phyloP scores from a whole-genome alignment of 371 early-diverging fungal species.

The Saksenaea vasiformis region DNA sequence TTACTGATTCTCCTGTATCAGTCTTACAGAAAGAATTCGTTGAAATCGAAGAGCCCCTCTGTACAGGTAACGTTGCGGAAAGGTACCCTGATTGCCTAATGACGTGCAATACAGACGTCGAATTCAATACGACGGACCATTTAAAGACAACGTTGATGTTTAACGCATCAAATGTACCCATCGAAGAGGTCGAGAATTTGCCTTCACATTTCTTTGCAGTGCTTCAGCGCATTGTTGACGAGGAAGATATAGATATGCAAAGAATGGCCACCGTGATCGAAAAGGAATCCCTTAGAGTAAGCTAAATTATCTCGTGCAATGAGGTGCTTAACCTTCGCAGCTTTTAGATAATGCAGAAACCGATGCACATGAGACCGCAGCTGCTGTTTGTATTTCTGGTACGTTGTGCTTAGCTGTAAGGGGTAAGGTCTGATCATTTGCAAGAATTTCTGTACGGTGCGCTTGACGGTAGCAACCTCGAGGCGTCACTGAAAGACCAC shows the following conservation, averaged over 20 bases:
- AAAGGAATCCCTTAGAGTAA: slow-evolving; percentile 58
- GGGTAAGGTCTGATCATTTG: background rate
- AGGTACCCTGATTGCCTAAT: background rate
- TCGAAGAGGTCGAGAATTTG: slow-evolving; percentile 61
- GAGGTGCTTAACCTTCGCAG: slow-evolving; percentile 8
- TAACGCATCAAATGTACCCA: slow-evolving; percentile 61
- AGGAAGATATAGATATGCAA: slow-evolving; percentile 66
- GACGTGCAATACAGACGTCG: slow-evolving; percentile 42
- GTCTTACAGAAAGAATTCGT: slow-evolving; percentile 69
- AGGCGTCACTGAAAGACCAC: slow-evolving; percentile 48
- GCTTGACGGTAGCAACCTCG: slow-evolving; percentile 54
- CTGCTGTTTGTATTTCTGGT: slow-evolving; percentile 44
- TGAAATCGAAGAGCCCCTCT: slow-evolving; percentile 68
- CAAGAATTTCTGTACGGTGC: slow-evolving; percentile 65
- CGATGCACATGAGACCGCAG: slow-evolving; percentile 49
- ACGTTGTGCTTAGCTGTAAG: background rate
- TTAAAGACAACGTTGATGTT: slow-evolving; percentile 56
- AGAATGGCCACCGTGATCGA: slow-evolving; percentile 65
- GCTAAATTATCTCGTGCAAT: background rate
- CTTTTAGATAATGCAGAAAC: slow-evolving; percentile 47
- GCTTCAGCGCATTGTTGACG: slow-evolving; percentile 47
- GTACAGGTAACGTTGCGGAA: slow-evolving; percentile 44
- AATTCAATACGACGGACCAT: slow-evolving; percentile 57
- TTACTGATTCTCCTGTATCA: slow-evolving; percentile 70
- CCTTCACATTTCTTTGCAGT: slow-evolving; percentile 49